Evolutionary conservation across 1,284 basidiomycete species (phyloP).

Genomic region (Neonothopanus nambi): DNA sequence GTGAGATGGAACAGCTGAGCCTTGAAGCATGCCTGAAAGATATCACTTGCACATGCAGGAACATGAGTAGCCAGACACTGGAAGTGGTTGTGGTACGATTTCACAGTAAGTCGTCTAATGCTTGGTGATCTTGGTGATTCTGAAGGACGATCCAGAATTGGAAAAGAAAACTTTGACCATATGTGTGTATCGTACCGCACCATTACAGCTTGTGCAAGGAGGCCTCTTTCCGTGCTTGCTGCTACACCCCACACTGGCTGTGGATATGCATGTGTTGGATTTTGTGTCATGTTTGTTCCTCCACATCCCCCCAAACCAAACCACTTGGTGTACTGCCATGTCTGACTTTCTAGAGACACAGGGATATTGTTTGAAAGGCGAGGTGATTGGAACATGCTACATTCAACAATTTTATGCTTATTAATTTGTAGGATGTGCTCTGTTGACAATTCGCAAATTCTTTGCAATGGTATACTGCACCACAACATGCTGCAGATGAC

Average conservation of each 20-base stretch:
- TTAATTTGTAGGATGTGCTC: background rate
- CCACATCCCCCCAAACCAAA: conserved; percentile 6
- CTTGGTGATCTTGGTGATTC: too few species aligned
- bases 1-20: too few species aligned
- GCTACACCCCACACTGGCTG: background rate
- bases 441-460: background rate
- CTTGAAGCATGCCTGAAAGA: too few species aligned
- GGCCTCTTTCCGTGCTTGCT: conserved; percentile 3
- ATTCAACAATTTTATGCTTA: background rate
- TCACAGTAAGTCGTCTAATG: too few species aligned
- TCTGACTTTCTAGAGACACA: background rate
- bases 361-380: background rate
- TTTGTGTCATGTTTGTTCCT: conserved; percentile 4
- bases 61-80: too few species aligned
- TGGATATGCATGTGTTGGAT: background rate
- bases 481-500: background rate
- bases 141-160: too few species aligned
- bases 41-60: too few species aligned
- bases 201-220: background rate
- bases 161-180: too few species aligned
- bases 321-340: conserved; percentile 2
- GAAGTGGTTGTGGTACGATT: too few species aligned
- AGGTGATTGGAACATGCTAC: background rate
- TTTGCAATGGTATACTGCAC: background rate
- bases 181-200: too few species aligned